phyloP scores from a whole-genome alignment of 2,329 filamentous ascomycete genomes.

The Tolypocladium album region DNA sequence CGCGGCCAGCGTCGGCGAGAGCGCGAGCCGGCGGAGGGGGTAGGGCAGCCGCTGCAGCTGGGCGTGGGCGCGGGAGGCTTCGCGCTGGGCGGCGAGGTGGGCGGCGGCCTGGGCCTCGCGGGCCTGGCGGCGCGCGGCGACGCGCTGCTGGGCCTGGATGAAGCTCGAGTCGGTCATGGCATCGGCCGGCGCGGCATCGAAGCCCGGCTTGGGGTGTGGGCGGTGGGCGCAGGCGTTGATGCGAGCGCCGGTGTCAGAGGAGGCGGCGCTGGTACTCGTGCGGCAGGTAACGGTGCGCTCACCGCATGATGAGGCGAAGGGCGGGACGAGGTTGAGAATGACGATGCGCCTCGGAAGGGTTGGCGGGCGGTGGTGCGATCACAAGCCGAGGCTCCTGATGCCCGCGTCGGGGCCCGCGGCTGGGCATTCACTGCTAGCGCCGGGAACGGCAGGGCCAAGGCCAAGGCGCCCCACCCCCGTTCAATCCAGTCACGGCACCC shows the following conservation, averaged over 20 bases:
- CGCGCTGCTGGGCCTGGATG: conserved; percentile 78
- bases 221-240: neutral
- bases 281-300: neutral
- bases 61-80: conserved; percentile 42
- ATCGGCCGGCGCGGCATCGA: conserved; percentile 23
- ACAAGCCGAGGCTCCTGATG: neutral
- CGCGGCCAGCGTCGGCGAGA: conserved; percentile 49
- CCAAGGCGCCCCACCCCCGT: neutral
- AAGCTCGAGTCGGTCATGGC: conserved; percentile 57
- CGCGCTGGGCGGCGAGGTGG: conserved; percentile 36
- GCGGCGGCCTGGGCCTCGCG: conserved; percentile 58
- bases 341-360: neutral
- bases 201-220: neutral
- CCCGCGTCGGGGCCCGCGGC: neutral
- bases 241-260: neutral
- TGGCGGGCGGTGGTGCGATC: conserved; percentile 2
- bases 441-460: neutral
- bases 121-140: conserved; percentile 68
- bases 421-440: neutral
- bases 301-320: neutral
- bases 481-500: neutral
- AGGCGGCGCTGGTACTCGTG: neutral
- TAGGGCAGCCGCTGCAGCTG: conserved; percentile 47
- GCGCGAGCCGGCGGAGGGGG: conserved; percentile 50
- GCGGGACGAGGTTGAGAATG: neutral